phyloP scores from a whole-genome alignment of 768 basidiomycete genomes.

The Macrocybe gigantea region DNA sequence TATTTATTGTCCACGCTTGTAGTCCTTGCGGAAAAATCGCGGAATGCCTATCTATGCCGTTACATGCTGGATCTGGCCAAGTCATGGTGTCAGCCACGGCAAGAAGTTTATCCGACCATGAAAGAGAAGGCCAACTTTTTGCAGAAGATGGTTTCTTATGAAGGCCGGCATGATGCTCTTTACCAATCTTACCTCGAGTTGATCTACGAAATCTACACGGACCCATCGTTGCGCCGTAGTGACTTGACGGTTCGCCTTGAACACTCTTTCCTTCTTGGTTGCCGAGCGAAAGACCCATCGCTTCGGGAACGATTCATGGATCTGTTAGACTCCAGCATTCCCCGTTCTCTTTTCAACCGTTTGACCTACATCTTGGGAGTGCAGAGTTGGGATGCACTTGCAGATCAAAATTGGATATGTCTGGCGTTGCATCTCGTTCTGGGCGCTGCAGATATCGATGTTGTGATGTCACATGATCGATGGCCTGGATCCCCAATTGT shows the following conservation, averaged over 20 bases:
- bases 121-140: slow-evolving; percentile 92
- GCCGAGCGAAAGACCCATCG: slow-evolving; percentile 71
- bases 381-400: slow-evolving; percentile 91
- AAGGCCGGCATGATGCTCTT: slow-evolving; percentile 71
- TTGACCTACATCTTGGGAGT: slow-evolving; percentile 88
- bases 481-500: slow-evolving; percentile 30
- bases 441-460: slow-evolving; percentile 47
- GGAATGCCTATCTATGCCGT: slow-evolving; percentile 69
- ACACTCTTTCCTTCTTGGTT: slow-evolving; percentile 88
- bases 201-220: slow-evolving; percentile 92
- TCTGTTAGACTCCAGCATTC: slow-evolving; percentile 83
- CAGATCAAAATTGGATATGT: slow-evolving; percentile 92
- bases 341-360: slow-evolving; percentile 74
- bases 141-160: slow-evolving; percentile 83
- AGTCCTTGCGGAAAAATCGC: slow-evolving; percentile 85
- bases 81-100: slow-evolving; percentile 85
- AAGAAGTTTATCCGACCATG: slow-evolving; percentile 84
- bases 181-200: slow-evolving; percentile 83
- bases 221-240: slow-evolving; percentile 77
- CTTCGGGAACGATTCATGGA: slow-evolving; percentile 86
- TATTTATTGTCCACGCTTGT: slow-evolving; percentile 73
- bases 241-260: slow-evolving; percentile 93
- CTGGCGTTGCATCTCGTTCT: slow-evolving; percentile 86
- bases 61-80: slow-evolving; percentile 83
- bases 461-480: slow-evolving; percentile 31